A percentile compares a stretch with the other conserved stretches of the same genome.
Conservation (phyloP, 371 early-diverging fungal species). For the Blakeslea trispora region DNA sequence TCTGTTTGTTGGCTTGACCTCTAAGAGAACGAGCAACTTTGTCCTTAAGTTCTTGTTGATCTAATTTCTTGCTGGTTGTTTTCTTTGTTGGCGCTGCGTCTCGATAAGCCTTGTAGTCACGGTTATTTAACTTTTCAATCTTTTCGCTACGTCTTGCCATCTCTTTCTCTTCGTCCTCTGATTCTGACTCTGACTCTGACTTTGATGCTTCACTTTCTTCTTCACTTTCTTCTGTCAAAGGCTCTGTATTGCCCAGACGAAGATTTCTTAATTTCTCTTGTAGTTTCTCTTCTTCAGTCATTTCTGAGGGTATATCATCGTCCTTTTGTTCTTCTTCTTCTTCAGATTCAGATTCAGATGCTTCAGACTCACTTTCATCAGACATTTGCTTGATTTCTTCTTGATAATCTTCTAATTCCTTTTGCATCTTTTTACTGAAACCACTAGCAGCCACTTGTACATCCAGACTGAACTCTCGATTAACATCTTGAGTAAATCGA, state of each 20-base stretch:
- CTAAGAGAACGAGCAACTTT: conserved; percentile 57
- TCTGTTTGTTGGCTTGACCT: conserved; percentile 35
- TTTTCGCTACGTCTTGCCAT: conserved; percentile 29
- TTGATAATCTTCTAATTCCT: conserved; percentile 77
- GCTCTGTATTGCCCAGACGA: conserved; percentile 46
- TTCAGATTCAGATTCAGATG: conserved; percentile 29
- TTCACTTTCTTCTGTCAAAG: conserved; percentile 33
- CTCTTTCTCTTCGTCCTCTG: conserved; percentile 36
- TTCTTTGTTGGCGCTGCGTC: conserved; percentile 40
- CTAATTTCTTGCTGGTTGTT: conserved; percentile 29
- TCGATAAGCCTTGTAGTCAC: conserved; percentile 59
- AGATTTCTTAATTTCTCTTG: conserved; percentile 32
- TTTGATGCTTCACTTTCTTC: conserved; percentile 36
- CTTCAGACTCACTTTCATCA: conserved; percentile 36
- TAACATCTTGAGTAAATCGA: conserved; percentile 80
- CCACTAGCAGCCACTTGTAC: conserved; percentile 95
- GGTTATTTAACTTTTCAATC: conserved; percentile 50
- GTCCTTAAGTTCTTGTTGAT: conserved; percentile 57
- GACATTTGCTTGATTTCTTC: conserved; percentile 51
- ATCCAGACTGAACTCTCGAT: conserved; percentile 89
- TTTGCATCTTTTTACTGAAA: conserved; percentile 88
- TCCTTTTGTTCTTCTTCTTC: conserved; percentile 39
- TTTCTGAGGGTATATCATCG: conserved; percentile 28
- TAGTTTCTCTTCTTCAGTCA: conserved; percentile 34
- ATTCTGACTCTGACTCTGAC: no score